Evolutionary conservation across 345 rosid species (phyloP), one percentile per base, ranked within the genome.

Genomic region (Eucalyptus cladocalyx): DNA sequence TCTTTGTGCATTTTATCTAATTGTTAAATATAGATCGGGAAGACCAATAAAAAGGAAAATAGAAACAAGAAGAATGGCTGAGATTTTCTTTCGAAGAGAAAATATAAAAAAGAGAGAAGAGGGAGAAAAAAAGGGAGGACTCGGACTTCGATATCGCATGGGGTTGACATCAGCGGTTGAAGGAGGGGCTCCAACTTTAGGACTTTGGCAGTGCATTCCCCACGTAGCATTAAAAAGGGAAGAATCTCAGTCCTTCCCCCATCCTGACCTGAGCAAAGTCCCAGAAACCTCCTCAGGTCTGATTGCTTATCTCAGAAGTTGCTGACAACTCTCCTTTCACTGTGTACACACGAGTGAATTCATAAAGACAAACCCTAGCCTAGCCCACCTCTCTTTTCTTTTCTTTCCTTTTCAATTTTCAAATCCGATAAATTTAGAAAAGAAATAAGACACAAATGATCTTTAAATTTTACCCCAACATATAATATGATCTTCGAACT

Each of bases 251-350:
- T 85, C 56, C 56, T 37, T 40, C 83, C 47, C 91, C 88, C 86
- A 87, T 51, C 45, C 28, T 50, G 87, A 32, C 54, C 60, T 32
- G 87, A 51, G 15, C 18, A 6, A 51, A 21, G 13, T 19, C 40
- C 45, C 87, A 65, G 81, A 21, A 21, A 60, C 40, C 43, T 72
- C 37, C 34, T 88, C 92, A 89, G 92, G 47, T 69, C 92, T 89
- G 92, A 89, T 91, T 88, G 85, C 93, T 89, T 92, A 24, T 87
- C 50, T 80, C 92, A 92, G 92, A 92, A 89, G 93, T 86, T 90
- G 91, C 93, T 86, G 91, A 89, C 91, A 51, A 26, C 62, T 14
- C 26, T 32, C 83, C 26, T 23, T 37, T 76, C 47, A 40, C 83
- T 76, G 83, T 76, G 83, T 76, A 76, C 83, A 76, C 83, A 76